A percentile compares a stretch with the other conserved stretches of the same genome.
Conservation (phyloP, 257 asterid genomes). For the Solanum infundibuliforme region DNA sequence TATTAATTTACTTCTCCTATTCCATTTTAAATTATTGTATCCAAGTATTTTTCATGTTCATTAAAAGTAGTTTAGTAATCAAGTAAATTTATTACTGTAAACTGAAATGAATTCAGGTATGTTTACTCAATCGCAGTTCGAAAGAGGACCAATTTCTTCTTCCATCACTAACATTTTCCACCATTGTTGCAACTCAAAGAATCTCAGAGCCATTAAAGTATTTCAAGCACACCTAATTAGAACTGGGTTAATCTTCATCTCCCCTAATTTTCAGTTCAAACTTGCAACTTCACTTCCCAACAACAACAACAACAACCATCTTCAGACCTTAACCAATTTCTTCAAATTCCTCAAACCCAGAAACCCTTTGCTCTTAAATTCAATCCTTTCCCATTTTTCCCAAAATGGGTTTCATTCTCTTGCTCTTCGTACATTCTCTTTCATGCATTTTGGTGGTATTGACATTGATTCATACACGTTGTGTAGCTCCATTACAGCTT, state of each 20-base stretch:
- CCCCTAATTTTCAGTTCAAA: conserved; percentile 42
- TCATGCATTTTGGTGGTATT: conserved; percentile 53
- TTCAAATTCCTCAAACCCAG: conserved; percentile 37
- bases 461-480: conserved; percentile 44
- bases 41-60: no score
- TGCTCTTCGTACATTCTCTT: conserved; percentile 50
- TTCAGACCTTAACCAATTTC: conserved; percentile 22
- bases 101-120: neutral
- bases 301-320: conserved; percentile 1
- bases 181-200: neutral
- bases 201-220: conserved; percentile 1
- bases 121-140: neutral
- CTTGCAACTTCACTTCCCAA: conserved; percentile 6
- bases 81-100: neutral
- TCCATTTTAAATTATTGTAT: no score
- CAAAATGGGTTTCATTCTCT: conserved; percentile 33
- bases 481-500: conserved; percentile 42
- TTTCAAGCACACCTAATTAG: conserved; percentile 1
- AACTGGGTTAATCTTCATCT: neutral
- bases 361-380: conserved; percentile 17
- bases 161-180: neutral
- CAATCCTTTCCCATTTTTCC: conserved; percentile 57
- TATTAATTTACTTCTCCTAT: no score
- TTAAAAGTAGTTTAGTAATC: no score
- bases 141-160: neutral